These are phyloP conservation scores for Austroboletus novae-zelandiae DNA, from an alignment of 1,284 basidiomycete species.

Conservation along the genomic window DNA sequence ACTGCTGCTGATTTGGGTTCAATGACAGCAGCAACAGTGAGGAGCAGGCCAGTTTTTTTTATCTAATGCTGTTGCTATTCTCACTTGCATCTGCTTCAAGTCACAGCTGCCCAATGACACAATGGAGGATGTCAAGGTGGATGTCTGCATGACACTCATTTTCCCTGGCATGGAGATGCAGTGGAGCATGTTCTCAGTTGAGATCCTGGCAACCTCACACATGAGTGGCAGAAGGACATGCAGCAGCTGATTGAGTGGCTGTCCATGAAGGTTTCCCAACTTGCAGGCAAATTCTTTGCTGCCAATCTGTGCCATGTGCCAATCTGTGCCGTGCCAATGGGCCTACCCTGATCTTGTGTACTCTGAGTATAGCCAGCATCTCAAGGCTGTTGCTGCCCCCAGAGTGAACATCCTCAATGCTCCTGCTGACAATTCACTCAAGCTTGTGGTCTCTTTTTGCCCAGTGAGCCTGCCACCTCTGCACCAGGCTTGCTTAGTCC, in stretches of 20 bases:
- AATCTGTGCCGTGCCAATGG: neutral
- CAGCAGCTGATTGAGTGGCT: conserved; percentile 5
- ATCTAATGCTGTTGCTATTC: no score
- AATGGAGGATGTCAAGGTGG: neutral
- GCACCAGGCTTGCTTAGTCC: no score
- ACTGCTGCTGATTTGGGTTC: no score
- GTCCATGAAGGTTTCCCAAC: neutral
- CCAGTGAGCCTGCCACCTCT: no score
- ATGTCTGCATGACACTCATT: conserved; percentile 6
- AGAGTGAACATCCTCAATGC: neutral
- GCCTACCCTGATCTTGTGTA: conserved; percentile 1
- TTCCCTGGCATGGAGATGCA: no score
- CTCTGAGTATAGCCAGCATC: neutral
- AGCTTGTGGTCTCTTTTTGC: no score
- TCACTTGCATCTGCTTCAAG: no score
- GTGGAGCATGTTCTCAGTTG: neutral
- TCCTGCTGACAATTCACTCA: no score
- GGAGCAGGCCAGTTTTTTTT: no score
- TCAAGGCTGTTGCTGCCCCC: neutral
- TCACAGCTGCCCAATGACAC: neutral
- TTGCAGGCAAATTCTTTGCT: conserved; percentile 5
- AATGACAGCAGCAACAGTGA: no score
- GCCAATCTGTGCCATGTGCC: no score
- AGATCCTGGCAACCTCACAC: neutral
- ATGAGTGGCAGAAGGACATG: neutral